Conservation (phyloP, 345 rosid species). For the Eucalyptus microcorys region DNA sequence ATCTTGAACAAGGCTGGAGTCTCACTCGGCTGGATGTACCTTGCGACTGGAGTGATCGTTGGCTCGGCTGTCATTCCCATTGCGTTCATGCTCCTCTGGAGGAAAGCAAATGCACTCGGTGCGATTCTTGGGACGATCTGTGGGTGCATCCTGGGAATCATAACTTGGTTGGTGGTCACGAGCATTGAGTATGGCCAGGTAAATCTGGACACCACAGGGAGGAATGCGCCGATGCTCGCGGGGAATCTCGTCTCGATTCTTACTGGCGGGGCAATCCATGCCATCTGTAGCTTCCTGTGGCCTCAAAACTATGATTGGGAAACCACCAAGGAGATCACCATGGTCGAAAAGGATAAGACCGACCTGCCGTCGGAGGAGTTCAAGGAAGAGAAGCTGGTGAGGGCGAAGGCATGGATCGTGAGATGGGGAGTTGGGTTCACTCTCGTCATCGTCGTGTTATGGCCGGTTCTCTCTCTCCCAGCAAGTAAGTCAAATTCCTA, state of each 20-base stretch:
- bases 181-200: slow-evolving; percentile 50
- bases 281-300: slow-evolving; percentile 38
- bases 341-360: slow-evolving; percentile 49
- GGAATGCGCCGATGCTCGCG: slow-evolving; percentile 82
- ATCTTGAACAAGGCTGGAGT: slow-evolving; percentile 78
- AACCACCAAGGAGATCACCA: slow-evolving; percentile 69
- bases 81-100: slow-evolving; percentile 88
- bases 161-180: slow-evolving; percentile 62
- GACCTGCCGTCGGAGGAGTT: slow-evolving; percentile 57
- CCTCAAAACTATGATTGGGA: slow-evolving; percentile 86
- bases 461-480: slow-evolving; percentile 78
- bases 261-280: slow-evolving; percentile 68
- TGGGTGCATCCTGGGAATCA: slow-evolving; percentile 69
- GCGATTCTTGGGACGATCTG: slow-evolving; percentile 57
- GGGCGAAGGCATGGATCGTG: slow-evolving; percentile 71
- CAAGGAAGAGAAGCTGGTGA: slow-evolving; percentile 58
- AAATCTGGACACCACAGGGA: slow-evolving; percentile 65
- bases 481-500: slow-evolving; percentile 33
- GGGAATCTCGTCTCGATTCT: slow-evolving; percentile 79
- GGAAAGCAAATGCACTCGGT: slow-evolving; percentile 74
- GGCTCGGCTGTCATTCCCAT: slow-evolving; percentile 93
- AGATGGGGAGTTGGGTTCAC: slow-evolving; percentile 87
- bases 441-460: slow-evolving; percentile 46
- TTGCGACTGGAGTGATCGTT: slow-evolving; percentile 82
- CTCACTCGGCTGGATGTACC: slow-evolving; percentile 93